Conservation (phyloP, 768 basidiomycete genomes). For the Candolleomyces aberdarensis region DNA sequence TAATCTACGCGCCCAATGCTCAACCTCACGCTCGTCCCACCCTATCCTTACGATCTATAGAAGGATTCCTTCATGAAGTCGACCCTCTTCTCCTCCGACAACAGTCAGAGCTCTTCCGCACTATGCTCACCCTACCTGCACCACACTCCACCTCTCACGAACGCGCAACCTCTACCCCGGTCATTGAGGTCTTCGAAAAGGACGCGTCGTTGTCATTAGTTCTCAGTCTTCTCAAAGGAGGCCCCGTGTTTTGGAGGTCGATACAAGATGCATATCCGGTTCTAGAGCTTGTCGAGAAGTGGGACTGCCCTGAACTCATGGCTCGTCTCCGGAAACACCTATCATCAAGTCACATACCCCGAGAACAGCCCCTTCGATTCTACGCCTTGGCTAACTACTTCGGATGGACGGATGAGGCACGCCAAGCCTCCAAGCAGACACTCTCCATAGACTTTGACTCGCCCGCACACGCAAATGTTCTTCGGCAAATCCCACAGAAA, state of each 20-base stretch:
- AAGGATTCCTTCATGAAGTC: not conserved
- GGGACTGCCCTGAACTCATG: slow-evolving; percentile 7
- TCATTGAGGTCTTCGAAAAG: not conserved
- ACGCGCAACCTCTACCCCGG: not conserved
- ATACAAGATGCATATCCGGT: slow-evolving; percentile 1
- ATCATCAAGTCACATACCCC: not conserved
- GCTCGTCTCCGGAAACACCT: not conserved
- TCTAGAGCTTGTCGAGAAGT: slow-evolving; percentile 8
- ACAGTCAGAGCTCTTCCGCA: slow-evolving; percentile 1
- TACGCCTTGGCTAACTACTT: slow-evolving; percentile 4
- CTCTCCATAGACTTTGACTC: slow-evolving; percentile 2
- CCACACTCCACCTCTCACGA: not conserved
- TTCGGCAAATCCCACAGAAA: not conserved
- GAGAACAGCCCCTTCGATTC: slow-evolving; percentile 1
- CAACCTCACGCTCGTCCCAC: not conserved
- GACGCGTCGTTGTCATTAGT: not conserved
- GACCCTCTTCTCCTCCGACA: not conserved
- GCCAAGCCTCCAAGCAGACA: not conserved
- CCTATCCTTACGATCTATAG: not conserved
- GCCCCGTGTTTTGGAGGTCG: not conserved
- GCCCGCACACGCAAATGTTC: not conserved
- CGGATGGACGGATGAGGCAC: slow-evolving; percentile 4
- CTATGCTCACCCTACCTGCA: not conserved
- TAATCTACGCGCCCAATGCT: not conserved
- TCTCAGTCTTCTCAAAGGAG: slow-evolving; percentile 3